These are phyloP conservation scores for Mortierella sp. DNA, from an alignment of 371 early-diverging fungal genomes.

Conservation along the genomic window DNA sequence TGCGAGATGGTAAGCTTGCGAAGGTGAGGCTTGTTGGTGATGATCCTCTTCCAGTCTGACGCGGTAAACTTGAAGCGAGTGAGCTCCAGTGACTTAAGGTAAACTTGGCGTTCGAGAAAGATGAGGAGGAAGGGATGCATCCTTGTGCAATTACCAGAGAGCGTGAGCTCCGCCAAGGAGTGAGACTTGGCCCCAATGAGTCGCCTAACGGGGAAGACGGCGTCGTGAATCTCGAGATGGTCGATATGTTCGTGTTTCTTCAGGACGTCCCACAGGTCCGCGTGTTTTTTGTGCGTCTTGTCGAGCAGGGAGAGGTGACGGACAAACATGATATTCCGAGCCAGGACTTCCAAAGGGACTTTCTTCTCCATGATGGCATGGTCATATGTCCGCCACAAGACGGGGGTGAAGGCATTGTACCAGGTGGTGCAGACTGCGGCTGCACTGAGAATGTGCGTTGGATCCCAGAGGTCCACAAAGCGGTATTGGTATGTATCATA, in stretches of 20 bases:
- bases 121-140: slow-evolving; percentile 1
- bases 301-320: neutral
- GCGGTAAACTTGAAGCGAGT: neutral
- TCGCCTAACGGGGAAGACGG: neutral
- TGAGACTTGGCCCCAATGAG: neutral
- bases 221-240: neutral
- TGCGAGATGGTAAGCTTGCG: neutral
- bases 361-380: neutral
- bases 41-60: neutral
- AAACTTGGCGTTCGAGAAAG: neutral
- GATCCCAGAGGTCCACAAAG: neutral
- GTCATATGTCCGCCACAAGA: neutral
- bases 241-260: neutral
- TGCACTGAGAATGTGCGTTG: neutral
- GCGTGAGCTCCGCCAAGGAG: neutral
- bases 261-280: neutral
- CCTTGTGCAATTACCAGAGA: neutral
- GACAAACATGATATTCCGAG: neutral
- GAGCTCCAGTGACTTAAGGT: neutral
- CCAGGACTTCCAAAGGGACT: neutral
- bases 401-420: neutral
- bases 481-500: neutral
- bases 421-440: neutral
- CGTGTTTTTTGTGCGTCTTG: neutral
- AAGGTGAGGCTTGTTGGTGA: neutral